A percentile compares a stretch with the other conserved stretches of the same genome.
Conservation (phyloP, 306 rosid species). For the Biancaea sappan region DNA sequence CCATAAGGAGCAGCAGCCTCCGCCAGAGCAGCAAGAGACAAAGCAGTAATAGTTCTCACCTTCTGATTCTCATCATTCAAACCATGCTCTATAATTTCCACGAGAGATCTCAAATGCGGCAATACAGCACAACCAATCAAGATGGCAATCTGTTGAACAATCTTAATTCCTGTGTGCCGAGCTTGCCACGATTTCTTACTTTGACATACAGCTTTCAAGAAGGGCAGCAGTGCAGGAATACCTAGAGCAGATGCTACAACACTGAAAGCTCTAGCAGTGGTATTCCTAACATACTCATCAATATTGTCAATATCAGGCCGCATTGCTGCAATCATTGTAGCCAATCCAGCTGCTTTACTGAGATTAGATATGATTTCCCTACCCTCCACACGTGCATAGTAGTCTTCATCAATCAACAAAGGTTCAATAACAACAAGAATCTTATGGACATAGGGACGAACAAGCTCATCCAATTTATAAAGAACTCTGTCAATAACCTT, state of each 20-base stretch:
- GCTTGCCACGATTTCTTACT: constrained; percentile 99
- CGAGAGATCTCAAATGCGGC: constrained; percentile 88
- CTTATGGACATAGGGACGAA: constrained; percentile 93
- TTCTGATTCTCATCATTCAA: constrained; percentile 93
- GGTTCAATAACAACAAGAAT: constrained; percentile 98
- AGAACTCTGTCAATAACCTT: constrained; percentile 89
- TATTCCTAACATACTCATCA: constrained; percentile 91
- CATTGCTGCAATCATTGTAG: constrained; percentile 99
- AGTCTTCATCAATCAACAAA: constrained; percentile 91
- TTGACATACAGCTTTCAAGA: constrained; percentile 94
- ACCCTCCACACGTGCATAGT: constrained; percentile 96
- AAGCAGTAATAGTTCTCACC: constrained; percentile 91
- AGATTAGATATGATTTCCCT: constrained; percentile 95
- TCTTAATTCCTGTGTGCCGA: constrained; percentile 94
- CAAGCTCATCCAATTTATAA: constrained; percentile 91
- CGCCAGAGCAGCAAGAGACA: constrained; percentile 95
- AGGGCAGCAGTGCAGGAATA: constrained; percentile 89
- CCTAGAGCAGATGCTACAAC: constrained; percentile 98
- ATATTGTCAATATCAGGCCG: constrained; percentile 97
- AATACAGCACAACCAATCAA: constrained; percentile 93
- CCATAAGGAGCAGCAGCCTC: constrained; percentile 99
- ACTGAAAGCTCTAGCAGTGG: constrained; percentile 95
- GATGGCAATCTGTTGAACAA: constrained; percentile 98
- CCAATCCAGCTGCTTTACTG: constrained; percentile 98
- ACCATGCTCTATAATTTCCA: constrained; percentile 91